Base-by-base conservation (phyloP, 2,329 filamentous ascomycete species). In the Aureobasidium melanogenum region DNA sequence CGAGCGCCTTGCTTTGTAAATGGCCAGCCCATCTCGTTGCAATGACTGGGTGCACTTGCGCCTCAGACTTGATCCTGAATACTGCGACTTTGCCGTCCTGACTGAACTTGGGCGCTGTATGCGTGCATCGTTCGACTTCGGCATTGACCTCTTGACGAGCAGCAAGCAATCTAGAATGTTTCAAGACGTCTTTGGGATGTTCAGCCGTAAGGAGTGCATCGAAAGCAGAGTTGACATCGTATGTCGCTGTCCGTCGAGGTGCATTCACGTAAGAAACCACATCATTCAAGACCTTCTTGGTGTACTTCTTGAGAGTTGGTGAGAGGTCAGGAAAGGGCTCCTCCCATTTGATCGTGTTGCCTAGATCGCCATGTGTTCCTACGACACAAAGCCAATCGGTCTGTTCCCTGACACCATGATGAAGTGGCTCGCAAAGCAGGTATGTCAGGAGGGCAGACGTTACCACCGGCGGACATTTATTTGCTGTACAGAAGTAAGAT, bases 271-370 rank as follows among this genome's bases (percentile, higher is more conserved):
- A 77, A 0, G 83, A 81, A 0, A 88, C 84, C 3, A 84, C 84
- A 15, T 84, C 80, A 63, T 85, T 87, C 59, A 88, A 71, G 0
- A 79, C 73, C 65, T 84, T 87, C 66, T 85, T 88, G 0, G 83
- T 82, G 66, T 86, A 77, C 15, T 70, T 73, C 66, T 86, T 87
- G 66, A 88, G 83, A 0, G 80, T 80, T 1, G 76, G 70, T 19
- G 75, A 77, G 84, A 88, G 87, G 63, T 87, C 82, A 1, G 86
- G 86, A 64, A 88, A 88, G 0, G 86, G 86, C 0, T 80, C 77
- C 24, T 82, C 74, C 86, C 86, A 88, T 68, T 87, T 88, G 17
- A 88, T 64, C 0, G 79, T 79, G 41, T 81, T 86, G 15, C 85
- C 85, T 0, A 88, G 75, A 64, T 88, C 86, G 2, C 85, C 85